Conservation (phyloP, 371 early-diverging fungal genomes). For the Mortierella sp. region DNA sequence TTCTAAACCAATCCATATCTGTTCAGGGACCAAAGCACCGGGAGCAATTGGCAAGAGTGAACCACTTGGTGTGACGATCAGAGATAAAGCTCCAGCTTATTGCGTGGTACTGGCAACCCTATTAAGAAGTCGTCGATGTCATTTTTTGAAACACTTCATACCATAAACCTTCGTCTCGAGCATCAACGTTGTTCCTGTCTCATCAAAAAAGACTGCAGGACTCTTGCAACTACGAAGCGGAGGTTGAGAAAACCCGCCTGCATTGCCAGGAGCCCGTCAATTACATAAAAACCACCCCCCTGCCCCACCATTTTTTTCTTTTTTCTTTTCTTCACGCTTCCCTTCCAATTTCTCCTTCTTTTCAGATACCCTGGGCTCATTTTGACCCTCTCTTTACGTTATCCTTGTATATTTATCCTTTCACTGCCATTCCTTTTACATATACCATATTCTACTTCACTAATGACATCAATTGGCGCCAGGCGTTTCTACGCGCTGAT, state of each 20-base stretch:
- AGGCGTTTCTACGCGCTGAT: constrained; percentile 28
- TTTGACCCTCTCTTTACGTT: neutral
- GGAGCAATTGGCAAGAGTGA: neutral
- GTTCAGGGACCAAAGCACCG: neutral
- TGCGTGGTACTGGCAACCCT: neutral
- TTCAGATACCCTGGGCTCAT: neutral
- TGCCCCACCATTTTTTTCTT: neutral
- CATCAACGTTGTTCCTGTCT: constrained; percentile 28
- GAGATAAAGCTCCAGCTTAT: neutral
- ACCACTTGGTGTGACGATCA: neutral
- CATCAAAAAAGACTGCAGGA: neutral
- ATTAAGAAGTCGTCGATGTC: neutral
- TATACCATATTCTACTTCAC: neutral
- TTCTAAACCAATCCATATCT: neutral
- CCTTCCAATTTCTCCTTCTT: neutral
- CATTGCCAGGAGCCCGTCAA: neutral
- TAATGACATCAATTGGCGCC: constrained; percentile 17
- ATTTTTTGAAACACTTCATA: constrained; percentile 1
- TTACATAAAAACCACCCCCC: neutral
- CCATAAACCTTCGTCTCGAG: neutral
- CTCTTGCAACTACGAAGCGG: neutral
- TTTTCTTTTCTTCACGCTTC: neutral
- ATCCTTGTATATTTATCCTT: neutral
- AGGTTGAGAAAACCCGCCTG: neutral
- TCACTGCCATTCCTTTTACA: neutral